phyloP scores from a whole-genome alignment of 768 basidiomycete genomes.

The Hydnomerulius pinastri region DNA sequence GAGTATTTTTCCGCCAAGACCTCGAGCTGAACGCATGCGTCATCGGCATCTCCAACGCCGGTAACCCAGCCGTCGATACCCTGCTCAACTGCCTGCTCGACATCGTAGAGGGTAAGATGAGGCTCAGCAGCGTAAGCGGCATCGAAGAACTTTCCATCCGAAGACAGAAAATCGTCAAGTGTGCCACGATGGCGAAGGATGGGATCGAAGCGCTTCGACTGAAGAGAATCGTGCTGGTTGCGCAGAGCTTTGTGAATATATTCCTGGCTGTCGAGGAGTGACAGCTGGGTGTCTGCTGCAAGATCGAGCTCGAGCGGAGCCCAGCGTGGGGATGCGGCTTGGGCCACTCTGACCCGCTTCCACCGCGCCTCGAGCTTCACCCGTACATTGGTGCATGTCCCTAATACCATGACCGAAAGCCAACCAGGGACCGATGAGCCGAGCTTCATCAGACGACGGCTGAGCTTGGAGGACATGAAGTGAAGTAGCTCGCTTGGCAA shows the following conservation, averaged over 20 bases:
- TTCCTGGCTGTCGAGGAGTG: slow-evolving; percentile 28
- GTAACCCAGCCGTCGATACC: slow-evolving; percentile 36
- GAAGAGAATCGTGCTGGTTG: slow-evolving; percentile 7
- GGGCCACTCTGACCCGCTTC: slow-evolving; percentile 28
- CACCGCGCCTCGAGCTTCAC: slow-evolving; percentile 35
- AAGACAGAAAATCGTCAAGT: slow-evolving; percentile 19
- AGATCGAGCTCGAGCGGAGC: slow-evolving; percentile 29
- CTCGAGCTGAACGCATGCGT: slow-evolving; percentile 29
- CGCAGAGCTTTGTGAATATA: slow-evolving; percentile 29
- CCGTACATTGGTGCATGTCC: slow-evolving; percentile 27
- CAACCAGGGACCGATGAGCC: slow-evolving; percentile 28
- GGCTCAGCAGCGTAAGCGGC: slow-evolving; percentile 9
- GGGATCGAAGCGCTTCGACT: background rate
- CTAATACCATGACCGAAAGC: slow-evolving; percentile 39
- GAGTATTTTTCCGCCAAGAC: slow-evolving; percentile 29
- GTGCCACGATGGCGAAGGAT: slow-evolving; percentile 8
- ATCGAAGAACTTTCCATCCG: slow-evolving; percentile 14
- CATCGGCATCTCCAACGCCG: slow-evolving; percentile 15
- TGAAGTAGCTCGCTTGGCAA: slow-evolving; percentile 30
- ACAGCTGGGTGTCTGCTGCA: slow-evolving; percentile 32
- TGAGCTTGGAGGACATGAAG: slow-evolving; percentile 29
- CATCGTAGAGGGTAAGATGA: slow-evolving; percentile 34
- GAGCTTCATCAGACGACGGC: slow-evolving; percentile 27
- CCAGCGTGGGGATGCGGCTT: slow-evolving; percentile 31
- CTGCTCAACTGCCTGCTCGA: slow-evolving; percentile 36